Conservation (phyloP, 495 filamentous ascomycete genomes). For the Baudoinia panamericana region DNA sequence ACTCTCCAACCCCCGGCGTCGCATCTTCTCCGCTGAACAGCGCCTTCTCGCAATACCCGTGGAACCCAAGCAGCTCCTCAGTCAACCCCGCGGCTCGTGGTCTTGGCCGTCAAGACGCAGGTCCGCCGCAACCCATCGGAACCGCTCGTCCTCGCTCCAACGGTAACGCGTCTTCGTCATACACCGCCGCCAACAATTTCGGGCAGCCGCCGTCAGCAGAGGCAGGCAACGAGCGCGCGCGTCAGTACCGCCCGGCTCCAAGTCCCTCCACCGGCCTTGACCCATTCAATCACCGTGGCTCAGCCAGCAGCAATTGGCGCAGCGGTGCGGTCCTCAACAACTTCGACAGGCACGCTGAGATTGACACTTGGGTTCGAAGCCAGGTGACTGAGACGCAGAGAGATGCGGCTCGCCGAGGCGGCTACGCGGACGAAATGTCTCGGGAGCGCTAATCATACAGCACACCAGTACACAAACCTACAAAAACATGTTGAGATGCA, state of each 20-base stretch:
- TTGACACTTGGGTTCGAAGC: neutral
- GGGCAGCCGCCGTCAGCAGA: neutral
- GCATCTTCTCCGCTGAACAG: too few species aligned
- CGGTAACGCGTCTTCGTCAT: too few species aligned
- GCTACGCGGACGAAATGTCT: constrained; percentile 8
- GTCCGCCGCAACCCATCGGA: constrained; percentile 1
- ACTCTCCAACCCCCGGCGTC: neutral
- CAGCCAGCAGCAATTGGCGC: neutral
- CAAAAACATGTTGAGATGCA: too few species aligned
- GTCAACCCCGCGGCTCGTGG: neutral
- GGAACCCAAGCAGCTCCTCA: neutral
- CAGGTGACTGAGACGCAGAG: neutral
- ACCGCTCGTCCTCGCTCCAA: constrained; percentile 6
- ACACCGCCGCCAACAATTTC: neutral
- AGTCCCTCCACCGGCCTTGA: neutral
- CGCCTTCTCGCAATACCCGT: constrained; percentile 1
- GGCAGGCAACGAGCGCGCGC: neutral
- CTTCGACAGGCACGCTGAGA: neutral
- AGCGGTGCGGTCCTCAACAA: neutral
- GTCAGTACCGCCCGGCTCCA: neutral
- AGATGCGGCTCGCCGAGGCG: constrained; percentile 1
- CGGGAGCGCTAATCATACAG: constrained; percentile 8
- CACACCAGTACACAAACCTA: too few species aligned
- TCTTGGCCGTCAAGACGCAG: constrained; percentile 1
- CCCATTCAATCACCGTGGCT: too few species aligned